Evolutionary conservation across 352 stramenopile genomes (phyloP), one percentile per base, ranked within the genome.

Genomic region (Bremia lactucae): DNA sequence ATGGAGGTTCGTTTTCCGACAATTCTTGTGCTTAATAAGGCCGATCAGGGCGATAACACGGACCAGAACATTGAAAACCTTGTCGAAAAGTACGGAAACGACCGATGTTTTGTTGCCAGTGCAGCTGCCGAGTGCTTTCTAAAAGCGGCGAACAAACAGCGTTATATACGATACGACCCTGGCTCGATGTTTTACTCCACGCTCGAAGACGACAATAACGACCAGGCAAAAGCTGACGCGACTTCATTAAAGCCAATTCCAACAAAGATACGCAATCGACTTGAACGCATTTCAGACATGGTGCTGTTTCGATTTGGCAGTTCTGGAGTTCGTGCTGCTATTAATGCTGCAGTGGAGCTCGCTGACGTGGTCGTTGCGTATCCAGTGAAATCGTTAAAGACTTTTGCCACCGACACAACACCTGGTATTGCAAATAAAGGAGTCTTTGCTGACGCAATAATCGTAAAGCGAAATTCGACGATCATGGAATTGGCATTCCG

Each of bases 221-320:
- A 49, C 31, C 55, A 61, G 16, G 50, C 45, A 8, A 54, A 63
- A 34, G 31, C 6, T 15, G 57, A 64, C 20, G 39, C 42, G 39
- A 1, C 25, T 62, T 18, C 64, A 11, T 59, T 95, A 24, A 80
- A 86, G 43, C 64, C 70, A 4, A 55, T 83, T 6, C 69, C 91
- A 20, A 80, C 79, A 29, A 93, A 91, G 43, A 83, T 93, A 29
- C 36, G 53, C 25, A 84, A 76, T 52, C 76, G 83, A 6, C 56
- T 95, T 9, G 79, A 92, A 35, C 77, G 82, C 41, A 90, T 94
- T 43, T 87, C 77, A 0, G 83, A 95, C 46, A 92, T 95, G 78
- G 83, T 95, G 42, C 59, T 95, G 14, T 95, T 93, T 46, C 76
- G 83, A n/a, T 91, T 86, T 43, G 78, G 80, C 18, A 88, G 77